Conservation (phyloP, 2,329 filamentous ascomycete genomes). For the Botrytis hyacinthi region DNA sequence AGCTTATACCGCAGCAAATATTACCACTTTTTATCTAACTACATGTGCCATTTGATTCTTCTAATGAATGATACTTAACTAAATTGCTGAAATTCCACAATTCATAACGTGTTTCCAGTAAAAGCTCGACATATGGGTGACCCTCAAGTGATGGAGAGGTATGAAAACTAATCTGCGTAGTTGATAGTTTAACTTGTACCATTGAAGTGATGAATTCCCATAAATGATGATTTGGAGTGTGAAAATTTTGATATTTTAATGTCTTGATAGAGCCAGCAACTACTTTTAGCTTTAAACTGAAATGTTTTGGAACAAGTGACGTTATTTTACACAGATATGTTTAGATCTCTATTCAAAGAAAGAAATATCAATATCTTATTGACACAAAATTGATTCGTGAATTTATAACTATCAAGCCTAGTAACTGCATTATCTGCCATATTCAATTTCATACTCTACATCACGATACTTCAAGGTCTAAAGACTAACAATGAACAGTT, state of each 20-base stretch:
- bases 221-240: neutral
- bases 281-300: neutral
- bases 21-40: neutral
- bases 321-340: neutral
- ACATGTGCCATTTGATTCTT: neutral
- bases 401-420: neutral
- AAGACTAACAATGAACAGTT: no score
- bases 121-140: neutral
- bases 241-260: neutral
- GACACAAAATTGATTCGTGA: no score
- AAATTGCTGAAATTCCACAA: neutral
- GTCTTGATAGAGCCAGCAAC: no score
- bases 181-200: neutral
- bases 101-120: neutral
- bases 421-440: neutral
- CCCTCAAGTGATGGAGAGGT: fast-evolving
- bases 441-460: neutral
- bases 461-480: neutral
- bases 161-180: neutral
- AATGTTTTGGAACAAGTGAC: neutral
- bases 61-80: neutral
- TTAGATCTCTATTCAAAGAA: neutral
- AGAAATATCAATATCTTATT: neutral
- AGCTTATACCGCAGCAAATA: neutral
- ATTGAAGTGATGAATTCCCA: neutral